A percentile compares a stretch with the other conserved stretches of the same genome.
Conservation (phyloP, 306 rosid species). For the Lotus japonicus region DNA sequence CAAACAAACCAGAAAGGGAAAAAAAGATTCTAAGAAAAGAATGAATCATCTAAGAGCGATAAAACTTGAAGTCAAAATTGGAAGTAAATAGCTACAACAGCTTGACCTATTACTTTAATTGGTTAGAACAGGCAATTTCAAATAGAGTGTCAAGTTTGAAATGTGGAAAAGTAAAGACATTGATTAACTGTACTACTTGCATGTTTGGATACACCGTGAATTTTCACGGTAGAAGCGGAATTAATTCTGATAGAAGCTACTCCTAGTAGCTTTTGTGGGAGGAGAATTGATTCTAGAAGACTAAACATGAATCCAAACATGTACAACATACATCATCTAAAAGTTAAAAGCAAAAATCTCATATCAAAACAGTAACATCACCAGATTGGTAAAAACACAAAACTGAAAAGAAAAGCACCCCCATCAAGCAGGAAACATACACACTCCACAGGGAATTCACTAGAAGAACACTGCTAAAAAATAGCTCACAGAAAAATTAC, state of each 20-base stretch:
- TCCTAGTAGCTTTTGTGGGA: no score
- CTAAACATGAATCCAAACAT: no score
- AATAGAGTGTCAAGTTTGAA: conserved; percentile 1
- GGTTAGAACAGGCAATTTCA: conserved; percentile 7
- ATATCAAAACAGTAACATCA: conserved; percentile 14
- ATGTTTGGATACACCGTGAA: no score
- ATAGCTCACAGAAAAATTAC: not conserved
- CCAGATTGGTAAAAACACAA: conserved; percentile 5
- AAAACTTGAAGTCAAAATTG: conserved; percentile 4
- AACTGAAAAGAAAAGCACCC: conserved; percentile 2
- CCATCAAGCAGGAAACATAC: conserved; percentile 15
- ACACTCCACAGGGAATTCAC: not conserved
- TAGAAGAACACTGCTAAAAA: not conserved
- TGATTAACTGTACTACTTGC: conserved; percentile 13
- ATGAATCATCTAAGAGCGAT: not conserved
- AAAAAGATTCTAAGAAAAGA: not conserved
- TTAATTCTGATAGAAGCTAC: no score
- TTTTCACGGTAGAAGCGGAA: no score
- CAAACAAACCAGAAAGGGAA: conserved; percentile 7
- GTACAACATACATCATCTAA: conserved; percentile 22
- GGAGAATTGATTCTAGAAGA: no score
- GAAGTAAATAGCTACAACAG: not conserved
- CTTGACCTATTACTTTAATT: not conserved
- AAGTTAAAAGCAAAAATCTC: conserved; percentile 21
- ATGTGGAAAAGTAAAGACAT: not conserved